These are phyloP conservation scores for Chamaecyparis obtusa DNA, from an alignment of 75 land plant genomes.

Conservation along the genomic window DNA sequence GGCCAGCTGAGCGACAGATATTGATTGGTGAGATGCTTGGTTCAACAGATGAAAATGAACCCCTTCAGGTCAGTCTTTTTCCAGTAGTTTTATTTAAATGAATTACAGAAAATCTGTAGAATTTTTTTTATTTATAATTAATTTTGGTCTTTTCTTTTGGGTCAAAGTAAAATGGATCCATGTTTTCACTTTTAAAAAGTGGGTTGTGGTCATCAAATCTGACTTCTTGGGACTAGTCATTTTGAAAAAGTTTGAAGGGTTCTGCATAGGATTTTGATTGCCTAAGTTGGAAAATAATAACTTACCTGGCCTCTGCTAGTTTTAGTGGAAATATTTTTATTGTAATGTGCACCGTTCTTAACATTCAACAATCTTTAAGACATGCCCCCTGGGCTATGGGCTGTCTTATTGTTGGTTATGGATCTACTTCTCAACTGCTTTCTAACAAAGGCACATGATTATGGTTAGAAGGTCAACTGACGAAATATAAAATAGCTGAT, in stretches of 20 bases:
- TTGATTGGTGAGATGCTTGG: conserved; percentile 90
- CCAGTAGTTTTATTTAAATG: neutral
- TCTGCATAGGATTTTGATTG: neutral
- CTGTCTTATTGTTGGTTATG: no score
- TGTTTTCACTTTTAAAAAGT: neutral
- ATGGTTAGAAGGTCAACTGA: no score
- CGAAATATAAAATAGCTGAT: neutral
- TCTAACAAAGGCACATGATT: no score
- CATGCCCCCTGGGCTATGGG: no score
- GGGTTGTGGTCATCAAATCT: neutral
- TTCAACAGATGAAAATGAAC: conserved; percentile 84
- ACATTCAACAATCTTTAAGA: no score
- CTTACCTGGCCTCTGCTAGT: neutral
- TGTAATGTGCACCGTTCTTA: no score
- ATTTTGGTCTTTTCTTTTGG: neutral
- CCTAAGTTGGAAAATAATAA: neutral
- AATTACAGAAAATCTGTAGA: neutral
- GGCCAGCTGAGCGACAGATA: conserved; percentile 79
- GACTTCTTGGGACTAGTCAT: neutral
- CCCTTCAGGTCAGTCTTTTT: conserved; percentile 59
- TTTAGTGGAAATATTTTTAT: no score
- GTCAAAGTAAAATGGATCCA: neutral
- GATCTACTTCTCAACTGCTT: no score
- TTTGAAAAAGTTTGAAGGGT: neutral
- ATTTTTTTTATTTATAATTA: neutral